These are phyloP conservation scores for Fusarium neocosmosporiellum DNA, from an alignment of 2,329 filamentous ascomycete genomes.

Conservation along the genomic window DNA sequence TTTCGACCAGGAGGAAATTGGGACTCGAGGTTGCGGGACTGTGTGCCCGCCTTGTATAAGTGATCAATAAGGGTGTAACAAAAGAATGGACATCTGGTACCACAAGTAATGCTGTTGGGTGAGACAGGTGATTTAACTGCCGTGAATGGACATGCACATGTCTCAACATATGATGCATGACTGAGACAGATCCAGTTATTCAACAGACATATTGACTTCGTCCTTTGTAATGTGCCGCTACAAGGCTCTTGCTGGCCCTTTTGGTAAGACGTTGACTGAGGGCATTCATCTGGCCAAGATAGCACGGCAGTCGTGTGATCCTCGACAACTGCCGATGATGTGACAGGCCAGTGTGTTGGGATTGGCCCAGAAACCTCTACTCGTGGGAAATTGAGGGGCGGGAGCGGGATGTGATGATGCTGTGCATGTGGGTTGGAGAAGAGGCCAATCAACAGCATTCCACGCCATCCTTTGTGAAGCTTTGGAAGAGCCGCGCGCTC, in stretches of 20 bases:
- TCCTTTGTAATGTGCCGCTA: background rate
- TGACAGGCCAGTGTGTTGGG: background rate
- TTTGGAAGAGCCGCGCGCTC: conserved; percentile 12
- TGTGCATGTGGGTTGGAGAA: background rate
- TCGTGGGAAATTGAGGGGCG: background rate
- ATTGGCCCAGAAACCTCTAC: background rate
- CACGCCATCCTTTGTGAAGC: background rate
- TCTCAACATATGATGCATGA: background rate
- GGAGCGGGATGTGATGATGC: conserved; percentile 6
- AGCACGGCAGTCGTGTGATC: background rate
- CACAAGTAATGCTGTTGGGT: background rate
- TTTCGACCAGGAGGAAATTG: conserved; percentile 13
- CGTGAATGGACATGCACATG: background rate
- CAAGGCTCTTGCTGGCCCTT: background rate
- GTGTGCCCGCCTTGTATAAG: conserved; percentile 29
- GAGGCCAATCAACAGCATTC: background rate
- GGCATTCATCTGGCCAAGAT: background rate
- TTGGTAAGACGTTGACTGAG: background rate
- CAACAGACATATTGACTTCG: background rate
- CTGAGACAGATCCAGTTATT: background rate
- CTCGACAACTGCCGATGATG: conserved; percentile 3
- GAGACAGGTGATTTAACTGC: background rate
- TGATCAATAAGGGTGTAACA: conserved; percentile 26
- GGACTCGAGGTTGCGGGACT: background rate
- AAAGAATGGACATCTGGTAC: conserved; percentile 25